Evolutionary conservation across 78 protist genomes (phyloP), one percentile per base, ranked within the genome.

Genomic region (Parvularia atlantis): DNA sequence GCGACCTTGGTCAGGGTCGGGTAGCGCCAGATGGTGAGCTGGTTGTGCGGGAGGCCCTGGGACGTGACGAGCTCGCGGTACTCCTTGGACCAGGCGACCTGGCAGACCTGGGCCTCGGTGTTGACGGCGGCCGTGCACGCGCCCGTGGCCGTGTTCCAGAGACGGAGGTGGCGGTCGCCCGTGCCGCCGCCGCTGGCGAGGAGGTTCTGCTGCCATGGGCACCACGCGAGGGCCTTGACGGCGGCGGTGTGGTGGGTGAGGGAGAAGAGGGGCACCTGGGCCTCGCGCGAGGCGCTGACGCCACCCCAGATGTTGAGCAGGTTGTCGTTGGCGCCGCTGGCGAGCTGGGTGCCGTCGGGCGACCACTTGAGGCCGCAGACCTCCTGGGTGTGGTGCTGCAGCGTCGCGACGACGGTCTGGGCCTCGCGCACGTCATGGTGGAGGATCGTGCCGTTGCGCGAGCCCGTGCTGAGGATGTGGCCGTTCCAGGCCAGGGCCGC

Each of bases 151-250:
- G 96, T 85, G 90, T 97, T 93, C 98, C 97, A 96, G 90, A 97
- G 91, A 31, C 93, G 81, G 66, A 97, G 91, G 81, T 69, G 71
- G 37, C 94, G 84, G 56, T 97, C 99, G 10, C 98, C 98, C 0
- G 97, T 92, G 36, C 99, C 99, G 30, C 99, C 99, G 33, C 99
- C 99, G 24, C 97, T 69, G 24, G 98, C 99, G 9, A 98, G 88
- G 24, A 95, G 86, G 75, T 82, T 69, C 22, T 26, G 58, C 75
- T 90, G 95, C 83, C 77, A 84, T 39, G 99, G 99, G 76, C 89
- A 88, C 99, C 99, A 98, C 14, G 98, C 97, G n/a, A 98, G 75
- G 0, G 99, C 99, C 87, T 73, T 73, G 31, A 80, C 80, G 68
- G 92, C 95, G 46, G 91, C 90, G 37, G 71, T 48, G 71, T 91